Evolutionary conservation across 2,329 filamentous ascomycete genomes (phyloP).

Genomic region (Talaromyces sp.): DNA sequence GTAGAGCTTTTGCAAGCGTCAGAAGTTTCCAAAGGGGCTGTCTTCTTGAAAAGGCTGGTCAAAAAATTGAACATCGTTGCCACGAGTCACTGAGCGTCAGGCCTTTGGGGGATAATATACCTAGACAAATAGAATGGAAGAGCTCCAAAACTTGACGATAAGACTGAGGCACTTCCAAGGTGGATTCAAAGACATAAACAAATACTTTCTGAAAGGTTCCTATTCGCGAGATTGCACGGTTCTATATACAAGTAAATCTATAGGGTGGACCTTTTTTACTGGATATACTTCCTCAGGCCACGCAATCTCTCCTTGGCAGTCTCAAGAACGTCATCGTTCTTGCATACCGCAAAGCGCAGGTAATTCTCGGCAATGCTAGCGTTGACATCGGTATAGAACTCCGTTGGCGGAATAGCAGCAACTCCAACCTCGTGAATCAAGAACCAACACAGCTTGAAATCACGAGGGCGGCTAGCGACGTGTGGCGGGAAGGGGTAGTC

Average conservation of each 20-base stretch:
- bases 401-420: constrained; percentile 91
- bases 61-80: too few relatives aligned
- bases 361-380: constrained; percentile 88
- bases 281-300: constrained; percentile 72
- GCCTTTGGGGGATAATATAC: too few relatives aligned
- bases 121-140: too few relatives aligned
- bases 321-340: constrained; percentile 83
- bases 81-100: too few relatives aligned
- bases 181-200: too few relatives aligned
- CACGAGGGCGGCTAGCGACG: constrained; percentile 80
- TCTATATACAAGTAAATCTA: neutral
- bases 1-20: too few relatives aligned
- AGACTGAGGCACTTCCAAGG: too few relatives aligned
- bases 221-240: neutral
- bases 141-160: too few relatives aligned
- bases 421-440: constrained; percentile 95
- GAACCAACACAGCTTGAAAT: constrained; percentile 97
- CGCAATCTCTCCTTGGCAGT: constrained; percentile 74
- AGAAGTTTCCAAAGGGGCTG: too few relatives aligned
- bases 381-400: constrained; percentile 90
- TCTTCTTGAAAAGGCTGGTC: too few relatives aligned
- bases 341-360: constrained; percentile 93
- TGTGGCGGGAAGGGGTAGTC: constrained; percentile 88
- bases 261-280: constrained; percentile 22
- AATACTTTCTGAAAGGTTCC: neutral